Percentiles rank a stretch among this genome's conserved stretches.
Evolutionary conservation across 345 rosid genomes (phyloP).

Genomic region (Salix dunnii): DNA sequence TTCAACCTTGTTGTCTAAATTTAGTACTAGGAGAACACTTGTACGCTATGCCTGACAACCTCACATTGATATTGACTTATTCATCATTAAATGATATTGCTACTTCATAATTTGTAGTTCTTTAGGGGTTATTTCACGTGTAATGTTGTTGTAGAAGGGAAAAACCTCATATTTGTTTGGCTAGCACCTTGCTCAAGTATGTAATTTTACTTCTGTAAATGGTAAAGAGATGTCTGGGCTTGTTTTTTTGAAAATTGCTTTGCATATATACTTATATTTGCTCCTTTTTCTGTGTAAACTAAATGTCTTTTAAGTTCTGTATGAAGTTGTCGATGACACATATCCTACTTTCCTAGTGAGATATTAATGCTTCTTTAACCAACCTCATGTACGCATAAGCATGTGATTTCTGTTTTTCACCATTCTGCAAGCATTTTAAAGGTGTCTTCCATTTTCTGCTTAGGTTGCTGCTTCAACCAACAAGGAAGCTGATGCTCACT

Average conservation of each 20-base stretch:
- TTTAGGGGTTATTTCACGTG: neutral
- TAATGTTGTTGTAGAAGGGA: neutral
- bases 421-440: neutral
- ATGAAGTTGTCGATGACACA: no score
- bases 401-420: neutral
- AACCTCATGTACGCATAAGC: neutral
- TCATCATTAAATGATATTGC: neutral
- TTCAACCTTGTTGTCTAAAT: neutral
- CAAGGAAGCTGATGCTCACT: constrained; percentile 1
- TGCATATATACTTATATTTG: neutral
- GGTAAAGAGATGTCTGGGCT: neutral
- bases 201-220: neutral
- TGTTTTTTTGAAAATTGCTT: neutral
- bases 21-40: neutral
- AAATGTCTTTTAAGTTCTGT: neutral
- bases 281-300: neutral
- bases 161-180: neutral
- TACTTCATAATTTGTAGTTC: neutral
- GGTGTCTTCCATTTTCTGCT: neutral
- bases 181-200: neutral
- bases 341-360: no score
- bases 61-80: neutral
- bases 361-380: no score
- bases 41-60: neutral
- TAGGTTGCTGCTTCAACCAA: neutral